Percentiles rank a stretch among this genome's conserved stretches.
Conservation (phyloP, 2,329 filamentous ascomycete species). For the Hypoxylon sp. region DNA sequence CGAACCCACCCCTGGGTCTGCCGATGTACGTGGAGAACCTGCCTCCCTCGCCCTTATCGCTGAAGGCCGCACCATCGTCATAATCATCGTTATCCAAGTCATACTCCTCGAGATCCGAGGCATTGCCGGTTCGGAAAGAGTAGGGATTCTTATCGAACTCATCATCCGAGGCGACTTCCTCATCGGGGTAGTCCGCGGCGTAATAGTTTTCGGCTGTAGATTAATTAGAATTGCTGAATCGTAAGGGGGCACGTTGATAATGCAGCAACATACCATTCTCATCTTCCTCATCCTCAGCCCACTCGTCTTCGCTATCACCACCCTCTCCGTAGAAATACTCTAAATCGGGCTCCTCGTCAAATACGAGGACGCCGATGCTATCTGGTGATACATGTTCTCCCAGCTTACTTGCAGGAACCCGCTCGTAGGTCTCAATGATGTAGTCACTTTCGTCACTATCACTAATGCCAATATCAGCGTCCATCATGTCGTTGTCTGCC, state of each 20-base stretch:
- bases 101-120: constrained; percentile 70
- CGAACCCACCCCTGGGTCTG: constrained; percentile 54
- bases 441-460: constrained; percentile 71
- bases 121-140: constrained; percentile 67
- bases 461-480: constrained; percentile 56
- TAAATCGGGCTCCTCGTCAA: constrained; percentile 71
- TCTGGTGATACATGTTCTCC: constrained; percentile 63
- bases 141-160: constrained; percentile 72
- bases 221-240: constrained; percentile 11
- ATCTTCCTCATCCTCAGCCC: constrained; percentile 73
- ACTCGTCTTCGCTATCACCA: constrained; percentile 74
- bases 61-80: constrained; percentile 56
- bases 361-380: constrained; percentile 69
- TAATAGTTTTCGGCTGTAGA: constrained; percentile 80
- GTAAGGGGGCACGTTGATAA: not conserved
- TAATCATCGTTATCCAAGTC: constrained; percentile 58
- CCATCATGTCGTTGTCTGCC: constrained; percentile 50
- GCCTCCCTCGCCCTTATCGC: constrained; percentile 49
- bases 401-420: constrained; percentile 69
- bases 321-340: constrained; percentile 73
- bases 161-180: constrained; percentile 81
- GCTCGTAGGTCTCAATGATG: constrained; percentile 75
- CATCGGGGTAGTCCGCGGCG: constrained; percentile 84
- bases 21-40: constrained; percentile 57
- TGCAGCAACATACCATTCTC: constrained; percentile 68